A percentile compares a stretch with the other conserved stretches of the same genome.
phyloP scores from a whole-genome alignment of 176 grass and related monocot genomes.

The Triticum monococcum region DNA sequence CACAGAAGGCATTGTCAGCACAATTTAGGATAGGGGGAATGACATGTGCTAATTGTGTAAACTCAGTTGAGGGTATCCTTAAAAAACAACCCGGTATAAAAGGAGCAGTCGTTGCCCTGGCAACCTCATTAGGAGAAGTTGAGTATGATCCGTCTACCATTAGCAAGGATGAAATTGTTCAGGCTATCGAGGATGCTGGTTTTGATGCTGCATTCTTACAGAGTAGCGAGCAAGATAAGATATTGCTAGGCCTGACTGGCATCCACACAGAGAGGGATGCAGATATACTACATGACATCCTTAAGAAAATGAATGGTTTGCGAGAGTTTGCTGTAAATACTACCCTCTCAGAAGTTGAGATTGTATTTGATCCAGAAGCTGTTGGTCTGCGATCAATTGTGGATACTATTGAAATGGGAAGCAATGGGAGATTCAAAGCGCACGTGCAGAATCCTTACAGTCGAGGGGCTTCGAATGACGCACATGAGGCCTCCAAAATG shows the following conservation, averaged over 20 bases:
- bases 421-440: constrained; percentile 63
- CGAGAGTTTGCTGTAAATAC: constrained; percentile 59
- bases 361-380: constrained; percentile 83
- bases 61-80: constrained; percentile 90
- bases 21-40: constrained; percentile 98
- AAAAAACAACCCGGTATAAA: constrained; percentile 77
- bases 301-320: constrained; percentile 62
- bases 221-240: constrained; percentile 80
- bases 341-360: constrained; percentile 57
- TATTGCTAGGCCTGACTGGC: constrained; percentile 61
- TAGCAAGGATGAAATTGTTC: constrained; percentile 82
- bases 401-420: constrained; percentile 67
- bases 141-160: constrained; percentile 69
- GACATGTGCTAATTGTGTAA: constrained; percentile 95
- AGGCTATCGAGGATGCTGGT: constrained; percentile 93
- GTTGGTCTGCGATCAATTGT: constrained; percentile 76
- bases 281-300: constrained; percentile 48
- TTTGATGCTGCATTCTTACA: constrained; percentile 93
- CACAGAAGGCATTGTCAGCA: constrained; percentile 64
- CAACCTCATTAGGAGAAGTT: constrained; percentile 89
- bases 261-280: constrained; percentile 53
- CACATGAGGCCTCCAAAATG: constrained; percentile 90
- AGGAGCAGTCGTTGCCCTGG: constrained; percentile 75
- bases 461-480: constrained; percentile 70
- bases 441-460: constrained; percentile 81